Percentiles rank a stretch among this genome's conserved stretches.
phyloP scores from a whole-genome alignment of 768 basidiomycete species.

The Suillus plorans region DNA sequence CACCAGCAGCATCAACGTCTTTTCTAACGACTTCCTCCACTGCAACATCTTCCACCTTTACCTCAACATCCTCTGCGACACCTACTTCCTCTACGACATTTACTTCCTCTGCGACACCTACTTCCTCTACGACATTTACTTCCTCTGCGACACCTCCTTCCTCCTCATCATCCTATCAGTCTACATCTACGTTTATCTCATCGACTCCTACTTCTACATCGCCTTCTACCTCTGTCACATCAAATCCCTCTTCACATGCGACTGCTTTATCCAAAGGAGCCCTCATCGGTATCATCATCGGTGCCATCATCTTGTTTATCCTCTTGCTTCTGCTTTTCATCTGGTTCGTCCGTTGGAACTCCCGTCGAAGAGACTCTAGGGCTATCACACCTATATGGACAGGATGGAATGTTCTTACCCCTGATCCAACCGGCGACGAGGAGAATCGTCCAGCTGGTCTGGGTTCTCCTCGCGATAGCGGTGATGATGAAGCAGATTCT shows the following conservation, averaged over 20 bases:
- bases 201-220: slow-evolving; percentile 23
- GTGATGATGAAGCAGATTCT: slow-evolving; percentile 69
- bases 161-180: slow-evolving; percentile 26
- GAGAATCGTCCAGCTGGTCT: slow-evolving; percentile 51
- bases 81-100: slow-evolving; percentile 32
- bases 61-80: slow-evolving; percentile 25
- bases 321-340: slow-evolving; percentile 50
- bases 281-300: slow-evolving; percentile 39
- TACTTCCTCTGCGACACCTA: slow-evolving; percentile 13
- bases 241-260: slow-evolving; percentile 24
- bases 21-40: slow-evolving; percentile 20
- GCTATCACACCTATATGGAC: slow-evolving; percentile 36
- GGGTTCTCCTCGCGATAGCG: slow-evolving; percentile 66
- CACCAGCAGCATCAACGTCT: slow-evolving; percentile 48
- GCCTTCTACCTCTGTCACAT: slow-evolving; percentile 21
- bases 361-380: slow-evolving; percentile 16
- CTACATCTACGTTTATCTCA: slow-evolving; percentile 29
- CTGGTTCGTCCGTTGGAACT: slow-evolving; percentile 33
- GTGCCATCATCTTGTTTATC: slow-evolving; percentile 56
- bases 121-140: slow-evolving; percentile 26
- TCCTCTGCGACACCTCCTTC: slow-evolving; percentile 1
- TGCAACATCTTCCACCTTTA: slow-evolving; percentile 22
- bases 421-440: slow-evolving; percentile 21
- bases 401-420: slow-evolving; percentile 45
- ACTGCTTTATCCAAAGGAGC: slow-evolving; percentile 31